phyloP scores from a whole-genome alignment of 2,329 filamentous ascomycete species.

The Exophiala xenobiotica region DNA sequence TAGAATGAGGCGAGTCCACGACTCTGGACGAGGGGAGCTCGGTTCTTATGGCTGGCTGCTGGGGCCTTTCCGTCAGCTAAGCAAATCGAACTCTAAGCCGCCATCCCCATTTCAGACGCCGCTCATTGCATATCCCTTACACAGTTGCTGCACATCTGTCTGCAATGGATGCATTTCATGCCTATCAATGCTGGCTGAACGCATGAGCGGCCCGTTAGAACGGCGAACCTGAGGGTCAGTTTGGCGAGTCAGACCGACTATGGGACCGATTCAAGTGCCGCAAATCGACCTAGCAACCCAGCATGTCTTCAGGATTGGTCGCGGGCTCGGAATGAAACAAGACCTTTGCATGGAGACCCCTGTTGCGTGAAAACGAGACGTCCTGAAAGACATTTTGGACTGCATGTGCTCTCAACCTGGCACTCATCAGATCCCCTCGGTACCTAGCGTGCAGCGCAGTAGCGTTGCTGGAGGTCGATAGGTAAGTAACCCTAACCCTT shows the following conservation, averaged over 20 bases:
- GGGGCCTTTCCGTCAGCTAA: slow-evolving; percentile 5
- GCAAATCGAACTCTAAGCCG: neutral
- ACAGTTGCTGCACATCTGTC: neutral
- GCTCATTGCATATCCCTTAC: no score
- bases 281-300: neutral
- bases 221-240: neutral
- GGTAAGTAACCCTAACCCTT: no score
- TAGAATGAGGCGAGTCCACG: neutral
- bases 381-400: neutral
- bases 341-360: neutral
- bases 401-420: slow-evolving; percentile 1
- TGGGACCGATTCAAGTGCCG: neutral
- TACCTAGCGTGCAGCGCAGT: no score
- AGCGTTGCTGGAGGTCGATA: no score
- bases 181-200: no score
- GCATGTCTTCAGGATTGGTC: neutral
- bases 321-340: neutral
- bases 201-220: neutral
- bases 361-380: neutral
- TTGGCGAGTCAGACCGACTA: neutral
- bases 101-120: slow-evolving; percentile 1
- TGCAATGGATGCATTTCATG: no score
- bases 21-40: slow-evolving; percentile 2
- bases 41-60: slow-evolving; percentile 3
- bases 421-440: neutral